phyloP scores from a whole-genome alignment of 2,329 filamentous ascomycete species.

The Botryotinia calthae region DNA sequence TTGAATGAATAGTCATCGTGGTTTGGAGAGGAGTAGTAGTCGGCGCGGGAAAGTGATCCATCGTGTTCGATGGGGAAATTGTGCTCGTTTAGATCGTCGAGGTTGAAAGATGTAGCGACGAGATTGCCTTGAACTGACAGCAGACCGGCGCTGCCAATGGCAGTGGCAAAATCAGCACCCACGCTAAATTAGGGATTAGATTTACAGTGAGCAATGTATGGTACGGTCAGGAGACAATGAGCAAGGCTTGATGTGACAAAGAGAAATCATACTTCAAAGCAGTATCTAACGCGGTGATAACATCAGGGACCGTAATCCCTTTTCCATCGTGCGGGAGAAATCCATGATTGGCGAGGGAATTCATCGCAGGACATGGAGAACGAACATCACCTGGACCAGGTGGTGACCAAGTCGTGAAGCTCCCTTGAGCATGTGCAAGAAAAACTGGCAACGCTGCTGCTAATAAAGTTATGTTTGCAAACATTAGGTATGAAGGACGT shows the following conservation, averaged over 20 bases:
- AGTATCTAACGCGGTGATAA: background rate
- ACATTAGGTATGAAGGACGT: background rate
- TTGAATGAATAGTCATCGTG: background rate
- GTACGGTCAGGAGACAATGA: background rate
- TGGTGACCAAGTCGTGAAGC: constrained; percentile 22
- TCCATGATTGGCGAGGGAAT: constrained; percentile 32
- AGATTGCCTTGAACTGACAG: constrained; percentile 26
- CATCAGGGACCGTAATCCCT: constrained; percentile 31
- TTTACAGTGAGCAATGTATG: background rate
- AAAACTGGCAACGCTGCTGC: background rate
- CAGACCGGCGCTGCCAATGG: constrained; percentile 32
- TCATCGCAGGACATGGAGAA: background rate
- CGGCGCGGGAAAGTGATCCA: constrained; percentile 38
- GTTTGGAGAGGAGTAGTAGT: constrained; percentile 32
- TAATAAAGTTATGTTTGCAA: background rate
- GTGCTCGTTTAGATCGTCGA: constrained; percentile 33
- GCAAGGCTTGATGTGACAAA: too few relatives aligned
- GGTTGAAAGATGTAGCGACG: constrained; percentile 29
- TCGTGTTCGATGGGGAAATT: constrained; percentile 42
- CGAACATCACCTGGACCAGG: constrained; percentile 29
- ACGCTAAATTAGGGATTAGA: constrained; percentile 37
- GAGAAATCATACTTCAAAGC: background rate
- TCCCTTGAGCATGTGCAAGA: constrained; percentile 18
- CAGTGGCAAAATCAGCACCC: constrained; percentile 34
- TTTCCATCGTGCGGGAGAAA: constrained; percentile 39